These are phyloP conservation scores for Gloeopeniophorella convolvens DNA, from an alignment of 768 basidiomycete species.

Conservation along the genomic window DNA sequence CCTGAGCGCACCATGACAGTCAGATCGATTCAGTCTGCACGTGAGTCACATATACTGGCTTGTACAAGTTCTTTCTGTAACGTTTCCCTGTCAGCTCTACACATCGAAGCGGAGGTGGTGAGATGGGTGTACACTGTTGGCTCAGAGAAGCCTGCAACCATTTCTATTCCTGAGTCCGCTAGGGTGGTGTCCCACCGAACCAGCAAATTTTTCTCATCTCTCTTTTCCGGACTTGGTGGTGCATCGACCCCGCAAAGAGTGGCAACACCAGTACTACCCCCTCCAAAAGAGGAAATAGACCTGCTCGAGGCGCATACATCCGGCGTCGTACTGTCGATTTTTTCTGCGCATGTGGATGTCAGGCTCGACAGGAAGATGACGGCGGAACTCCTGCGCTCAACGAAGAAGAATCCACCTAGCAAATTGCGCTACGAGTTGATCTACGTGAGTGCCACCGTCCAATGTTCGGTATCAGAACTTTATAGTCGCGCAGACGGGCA, in stretches of 20 bases:
- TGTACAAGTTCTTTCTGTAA: slow-evolving; percentile 4
- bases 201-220: slow-evolving; percentile 34
- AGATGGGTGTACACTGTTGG: slow-evolving; percentile 68
- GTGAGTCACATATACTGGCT: slow-evolving; percentile 34
- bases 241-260: slow-evolving; percentile 27
- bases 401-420: slow-evolving; percentile 88
- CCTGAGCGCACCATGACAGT: slow-evolving; percentile 62
- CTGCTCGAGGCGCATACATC: slow-evolving; percentile 38
- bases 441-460: slow-evolving; percentile 46
- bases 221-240: slow-evolving; percentile 32
- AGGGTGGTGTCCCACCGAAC: slow-evolving; percentile 20
- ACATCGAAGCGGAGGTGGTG: slow-evolving; percentile 79
- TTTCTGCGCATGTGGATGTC: slow-evolving; percentile 60
- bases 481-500: slow-evolving; percentile 52
- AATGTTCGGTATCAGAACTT: background rate
- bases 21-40: slow-evolving; percentile 51
- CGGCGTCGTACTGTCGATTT: slow-evolving; percentile 56
- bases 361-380: slow-evolving; percentile 58
- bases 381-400: slow-evolving; percentile 77
- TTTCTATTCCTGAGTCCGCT: background rate
- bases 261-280: slow-evolving; percentile 29
- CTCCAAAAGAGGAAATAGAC: slow-evolving; percentile 25
- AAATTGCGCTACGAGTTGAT: slow-evolving; percentile 76
- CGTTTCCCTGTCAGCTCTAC: slow-evolving; percentile 42
- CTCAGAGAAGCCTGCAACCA: slow-evolving; percentile 45